These are phyloP conservation scores for Guadua angustifolia DNA, from an alignment of 176 grass and related monocot genomes.

Conservation along the genomic window DNA sequence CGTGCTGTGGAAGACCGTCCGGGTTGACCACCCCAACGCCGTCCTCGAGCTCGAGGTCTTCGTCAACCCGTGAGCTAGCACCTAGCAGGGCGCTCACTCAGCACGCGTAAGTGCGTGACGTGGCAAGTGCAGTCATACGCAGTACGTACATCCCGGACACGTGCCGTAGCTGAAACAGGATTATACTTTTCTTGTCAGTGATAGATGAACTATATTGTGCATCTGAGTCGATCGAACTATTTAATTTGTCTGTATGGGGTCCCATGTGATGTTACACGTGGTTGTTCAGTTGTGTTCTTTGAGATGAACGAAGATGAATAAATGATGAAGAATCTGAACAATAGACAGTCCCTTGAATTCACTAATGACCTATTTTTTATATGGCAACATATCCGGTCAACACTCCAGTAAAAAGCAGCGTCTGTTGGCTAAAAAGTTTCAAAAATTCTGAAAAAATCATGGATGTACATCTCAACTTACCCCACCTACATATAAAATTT, in stretches of 20 bases:
- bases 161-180: not conserved
- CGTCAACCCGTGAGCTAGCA: slow-evolving; percentile 10
- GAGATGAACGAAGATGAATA: not conserved
- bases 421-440: too few species aligned
- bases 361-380: too few species aligned
- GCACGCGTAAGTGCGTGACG: not conserved
- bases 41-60: slow-evolving; percentile 47
- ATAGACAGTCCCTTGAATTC: too few species aligned
- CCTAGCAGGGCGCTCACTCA: not conserved
- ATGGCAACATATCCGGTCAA: too few species aligned
- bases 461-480: too few species aligned
- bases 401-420: too few species aligned
- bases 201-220: not conserved
- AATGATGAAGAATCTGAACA: too few species aligned
- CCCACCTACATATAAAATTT: too few species aligned
- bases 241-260: not conserved
- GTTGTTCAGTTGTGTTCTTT: not conserved
- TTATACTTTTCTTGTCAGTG: not conserved
- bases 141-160: not conserved
- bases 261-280: not conserved
- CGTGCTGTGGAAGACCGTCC: slow-evolving; percentile 46
- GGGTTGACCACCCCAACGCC: slow-evolving; percentile 24
- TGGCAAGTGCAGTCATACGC: not conserved
- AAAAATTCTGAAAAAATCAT: too few species aligned
- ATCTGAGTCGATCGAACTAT: not conserved